Evolutionary conservation across 805 yeast species (phyloP), one percentile per base, ranked within the genome.

Genomic region (Kuraishia molischiana): DNA sequence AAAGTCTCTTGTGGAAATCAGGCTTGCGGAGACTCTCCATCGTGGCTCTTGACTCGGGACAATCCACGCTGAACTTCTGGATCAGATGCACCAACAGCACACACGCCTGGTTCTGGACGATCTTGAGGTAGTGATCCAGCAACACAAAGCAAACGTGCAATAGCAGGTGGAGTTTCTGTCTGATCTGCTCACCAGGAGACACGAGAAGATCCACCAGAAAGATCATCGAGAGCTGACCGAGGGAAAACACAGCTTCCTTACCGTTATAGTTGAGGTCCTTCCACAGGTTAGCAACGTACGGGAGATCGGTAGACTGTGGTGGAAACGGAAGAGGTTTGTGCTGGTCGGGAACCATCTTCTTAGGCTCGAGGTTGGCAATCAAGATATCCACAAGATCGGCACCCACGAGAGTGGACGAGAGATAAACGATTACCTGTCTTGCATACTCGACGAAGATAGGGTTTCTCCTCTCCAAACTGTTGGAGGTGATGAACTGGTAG

Each of bases 71-170:
- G 33, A 79, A 66, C 22, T 77, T 77, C 52, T 77, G 85, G 19
- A 89, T 68, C 34, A 85, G 59, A 43, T 84, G 85, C 36, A 84
- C 74, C 31, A 90, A 64, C 45, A 90, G 65, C 33, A 80, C 79
- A 2, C 79, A 69, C 0, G 96, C 92, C 45, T 86, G 92, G 40
- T 84, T 89, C 47, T 83, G 94, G 3, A 92, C 89, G 17, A 86
- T 61, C 0, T 77, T 74, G 24, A 85, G 67, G 54, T 92, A 94
- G 54, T 92, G 97, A 50, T 92, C 99, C 29, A 89, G 62, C 22
- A 92, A 62, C 1, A 85, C 84, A 44, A 90, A 73, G 2, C 87
- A 72, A 1, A 83, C 75, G 48, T 92, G 97, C 10, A 92, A 56
- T 20, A 92, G 57, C 8, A 85, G 58, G 22, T 19, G 38, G 6